Evolutionary conservation across 371 early-diverging fungal species (phyloP).

Genomic region (Mucor indicus): DNA sequence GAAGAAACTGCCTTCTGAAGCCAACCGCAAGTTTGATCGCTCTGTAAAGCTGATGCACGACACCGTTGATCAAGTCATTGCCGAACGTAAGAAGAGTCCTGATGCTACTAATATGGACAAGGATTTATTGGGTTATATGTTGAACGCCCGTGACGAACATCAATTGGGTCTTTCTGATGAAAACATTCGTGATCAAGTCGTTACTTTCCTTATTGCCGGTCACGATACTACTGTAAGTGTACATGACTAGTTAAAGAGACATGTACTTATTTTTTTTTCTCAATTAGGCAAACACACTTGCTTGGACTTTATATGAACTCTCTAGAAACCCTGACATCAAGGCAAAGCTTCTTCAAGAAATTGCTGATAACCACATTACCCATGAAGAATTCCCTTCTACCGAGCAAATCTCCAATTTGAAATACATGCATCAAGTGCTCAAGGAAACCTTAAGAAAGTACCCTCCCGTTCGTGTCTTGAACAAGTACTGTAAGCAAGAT

Average conservation of each 20-base stretch:
- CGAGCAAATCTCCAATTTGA: slow-evolving; percentile 43
- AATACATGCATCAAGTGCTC: slow-evolving; percentile 41
- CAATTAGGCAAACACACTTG: slow-evolving; percentile 51
- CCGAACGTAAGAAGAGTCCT: slow-evolving; percentile 30
- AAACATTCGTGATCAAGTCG: slow-evolving; percentile 59
- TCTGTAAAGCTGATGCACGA: slow-evolving; percentile 36
- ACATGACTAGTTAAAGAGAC: no score
- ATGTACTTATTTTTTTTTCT: no score
- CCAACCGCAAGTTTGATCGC: slow-evolving; percentile 35
- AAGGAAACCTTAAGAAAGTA: slow-evolving; percentile 57
- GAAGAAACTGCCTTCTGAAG: slow-evolving; percentile 43
- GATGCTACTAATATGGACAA: slow-evolving; percentile 38
- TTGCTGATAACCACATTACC: slow-evolving; percentile 43
- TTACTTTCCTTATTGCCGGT: slow-evolving; percentile 57
- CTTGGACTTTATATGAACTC: slow-evolving; percentile 48
- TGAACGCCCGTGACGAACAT: slow-evolving; percentile 47
- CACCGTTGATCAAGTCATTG: slow-evolving; percentile 36
- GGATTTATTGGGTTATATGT: slow-evolving; percentile 59
- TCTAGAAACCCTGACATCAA: slow-evolving; percentile 43
- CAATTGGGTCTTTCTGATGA: slow-evolving; percentile 40
- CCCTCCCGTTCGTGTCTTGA: slow-evolving; percentile 44
- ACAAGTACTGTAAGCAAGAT: slow-evolving; percentile 52
- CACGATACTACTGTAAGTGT: slow-evolving; percentile 54
- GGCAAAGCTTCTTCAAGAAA: slow-evolving; percentile 48
- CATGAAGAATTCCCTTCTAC: slow-evolving; percentile 33